A percentile compares a stretch with the other conserved stretches of the same genome.
phyloP scores from a whole-genome alignment of 2,329 filamentous ascomycete species.

The Clonostachys sp. region DNA sequence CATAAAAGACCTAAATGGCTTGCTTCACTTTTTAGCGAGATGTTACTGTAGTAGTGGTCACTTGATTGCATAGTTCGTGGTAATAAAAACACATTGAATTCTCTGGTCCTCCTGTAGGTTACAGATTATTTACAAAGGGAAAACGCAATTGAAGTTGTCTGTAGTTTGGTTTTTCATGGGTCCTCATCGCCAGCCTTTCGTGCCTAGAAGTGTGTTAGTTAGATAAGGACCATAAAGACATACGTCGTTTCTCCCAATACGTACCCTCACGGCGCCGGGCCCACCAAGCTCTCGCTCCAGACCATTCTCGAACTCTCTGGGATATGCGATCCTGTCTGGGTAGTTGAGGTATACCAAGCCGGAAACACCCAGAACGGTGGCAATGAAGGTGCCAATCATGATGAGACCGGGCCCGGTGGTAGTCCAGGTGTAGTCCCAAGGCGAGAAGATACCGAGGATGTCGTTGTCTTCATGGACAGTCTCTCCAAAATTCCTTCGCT shows the following conservation, averaged over 20 bases:
- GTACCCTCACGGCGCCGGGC: conserved; percentile 58
- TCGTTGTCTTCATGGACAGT: conserved; percentile 97
- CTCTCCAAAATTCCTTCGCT: conserved; percentile 94
- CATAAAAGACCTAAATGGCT: too few relatives aligned
- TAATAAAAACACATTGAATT: neutral
- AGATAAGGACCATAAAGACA: neutral
- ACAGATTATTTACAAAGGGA: conserved; percentile 28
- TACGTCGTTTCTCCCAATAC: conserved; percentile 21
- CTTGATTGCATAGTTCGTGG: neutral
- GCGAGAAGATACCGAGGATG: conserved; percentile 81
- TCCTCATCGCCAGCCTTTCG: conserved; percentile 50
- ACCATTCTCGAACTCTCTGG: conserved; percentile 68
- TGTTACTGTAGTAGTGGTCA: too few relatives aligned
- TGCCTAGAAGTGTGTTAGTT: conserved; percentile 28
- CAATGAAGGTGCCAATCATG: conserved; percentile 65
- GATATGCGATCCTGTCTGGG: conserved; percentile 66
- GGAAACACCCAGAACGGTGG: conserved; percentile 56
- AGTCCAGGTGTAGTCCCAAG: conserved; percentile 82
- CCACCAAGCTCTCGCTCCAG: conserved; percentile 74
- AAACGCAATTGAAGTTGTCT: neutral
- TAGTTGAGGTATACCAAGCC: conserved; percentile 66
- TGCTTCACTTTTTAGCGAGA: too few relatives aligned
- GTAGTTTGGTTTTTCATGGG: conserved; percentile 25
- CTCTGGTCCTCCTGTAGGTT: neutral
- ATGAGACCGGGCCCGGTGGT: conserved; percentile 65